A percentile compares a stretch with the other conserved stretches of the same genome.
These are phyloP conservation scores for Quercus cerris DNA, from an alignment of 306 rosid species.

Conservation along the genomic window DNA sequence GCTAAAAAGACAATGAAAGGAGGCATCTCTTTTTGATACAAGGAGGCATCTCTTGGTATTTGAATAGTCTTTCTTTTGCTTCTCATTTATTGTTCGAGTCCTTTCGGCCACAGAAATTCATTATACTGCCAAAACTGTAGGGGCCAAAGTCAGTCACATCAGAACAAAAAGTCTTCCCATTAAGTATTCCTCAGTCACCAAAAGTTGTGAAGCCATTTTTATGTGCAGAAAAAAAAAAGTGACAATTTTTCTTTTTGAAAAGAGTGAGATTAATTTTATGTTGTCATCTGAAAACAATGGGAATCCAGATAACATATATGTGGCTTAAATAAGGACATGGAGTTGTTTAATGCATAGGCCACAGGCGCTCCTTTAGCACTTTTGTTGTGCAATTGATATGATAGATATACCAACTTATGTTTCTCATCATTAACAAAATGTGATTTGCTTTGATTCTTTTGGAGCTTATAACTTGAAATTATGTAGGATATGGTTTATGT, in stretches of 20 bases:
- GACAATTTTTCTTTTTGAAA: no score
- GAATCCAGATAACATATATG: no score
- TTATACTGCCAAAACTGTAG: neutral
- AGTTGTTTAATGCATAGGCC: neutral
- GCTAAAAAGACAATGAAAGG: no score
- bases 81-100: neutral
- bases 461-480: no score
- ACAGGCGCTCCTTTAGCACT: neutral
- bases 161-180: neutral
- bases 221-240: neutral
- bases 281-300: no score
- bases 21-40: no score
- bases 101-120: neutral
- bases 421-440: no score
- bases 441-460: no score
- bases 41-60: no score
- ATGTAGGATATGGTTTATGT: no score
- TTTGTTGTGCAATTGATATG: neutral
- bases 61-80: no score
- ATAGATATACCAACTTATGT: neutral
- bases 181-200: neutral
- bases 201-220: neutral
- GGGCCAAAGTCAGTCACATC: neutral
- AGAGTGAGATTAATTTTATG: no score
- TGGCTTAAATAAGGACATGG: neutral